Base-by-base conservation (phyloP, 768 basidiomycete species). In the Mycena floridula region DNA sequence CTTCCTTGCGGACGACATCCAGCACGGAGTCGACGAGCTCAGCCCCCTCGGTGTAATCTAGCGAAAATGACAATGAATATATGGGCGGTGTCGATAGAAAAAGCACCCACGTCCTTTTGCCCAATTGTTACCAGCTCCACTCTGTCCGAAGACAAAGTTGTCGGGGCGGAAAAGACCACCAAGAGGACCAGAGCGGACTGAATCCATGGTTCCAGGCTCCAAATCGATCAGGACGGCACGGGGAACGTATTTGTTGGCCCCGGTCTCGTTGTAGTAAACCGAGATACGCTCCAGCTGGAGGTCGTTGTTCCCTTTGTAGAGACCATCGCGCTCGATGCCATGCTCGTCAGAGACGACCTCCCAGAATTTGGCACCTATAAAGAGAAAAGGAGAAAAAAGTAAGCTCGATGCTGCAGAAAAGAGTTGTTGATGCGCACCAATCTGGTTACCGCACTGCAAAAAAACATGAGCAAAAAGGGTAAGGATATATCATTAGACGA, bases 61-160 rank as follows among this genome's bases (percentile, higher is more conserved):
- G 23, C 25, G 24, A 49, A 25, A 16, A 21, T 22, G n/a, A n/a
- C n/a, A n/a, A n/a, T n/a, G n/a, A n/a, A n/a, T n/a, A n/a, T n/a
- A n/a, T n/a, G n/a, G n/a, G n/a, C n/a, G n/a, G n/a, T n/a, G n/a
- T n/a, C n/a, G n/a, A n/a, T n/a, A 7, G 37, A 43, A 44, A 41
- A 18, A 23, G 40, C 28, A 87, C 90, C 79, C 61, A 92, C 87
- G 88, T 76, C 95, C 95, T 85, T 98, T 99, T 20, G 96, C 95
- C 96, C 96, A 98, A 74, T 98, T 98, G 82, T 99, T 97, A 61
- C 95, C 94, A 56, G 93, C 95, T 70, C 93, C 93, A 66, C 83
- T 92, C 69, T 98, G 95, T 45, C 93, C 95, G 53, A 94, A 96
- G 59, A 97, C 92, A 60, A 95, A 95, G 79, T 96, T 97, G 72